A percentile compares a stretch with the other conserved stretches of the same genome.
Conservation (phyloP, 2,329 filamentous ascomycete genomes). For the Diaporthe amygdali region DNA sequence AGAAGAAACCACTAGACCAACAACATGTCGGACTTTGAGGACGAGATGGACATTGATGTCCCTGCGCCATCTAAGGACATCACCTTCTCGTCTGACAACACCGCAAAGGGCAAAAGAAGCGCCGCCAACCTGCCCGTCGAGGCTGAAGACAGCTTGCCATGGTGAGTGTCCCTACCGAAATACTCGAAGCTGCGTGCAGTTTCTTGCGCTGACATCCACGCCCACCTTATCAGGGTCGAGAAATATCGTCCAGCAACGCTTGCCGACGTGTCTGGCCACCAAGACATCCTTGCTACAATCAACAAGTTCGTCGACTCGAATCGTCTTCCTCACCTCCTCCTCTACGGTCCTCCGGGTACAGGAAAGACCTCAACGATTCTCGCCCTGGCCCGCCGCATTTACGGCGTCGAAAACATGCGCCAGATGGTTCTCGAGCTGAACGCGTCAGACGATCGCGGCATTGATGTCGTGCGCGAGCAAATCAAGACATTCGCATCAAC, state of each 20-base stretch:
- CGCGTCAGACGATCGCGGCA: conserved; percentile 94
- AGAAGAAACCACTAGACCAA: neutral
- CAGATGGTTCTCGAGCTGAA: conserved; percentile 99
- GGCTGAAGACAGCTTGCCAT: conserved; percentile 91
- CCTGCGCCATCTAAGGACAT: conserved; percentile 53
- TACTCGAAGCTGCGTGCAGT: neutral
- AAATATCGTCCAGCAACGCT: conserved; percentile 93
- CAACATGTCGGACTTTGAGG: conserved; percentile 64
- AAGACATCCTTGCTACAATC: conserved; percentile 96
- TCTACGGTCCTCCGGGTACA: conserved; percentile 95
- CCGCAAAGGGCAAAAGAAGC: conserved; percentile 85
- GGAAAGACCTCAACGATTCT: conserved; percentile 98
- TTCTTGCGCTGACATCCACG: neutral
- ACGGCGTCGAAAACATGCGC: conserved; percentile 88
- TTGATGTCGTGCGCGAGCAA: conserved; percentile 96
- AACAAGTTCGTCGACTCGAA: conserved; percentile 97
- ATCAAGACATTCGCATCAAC: conserved; percentile 99
- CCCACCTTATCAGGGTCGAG: conserved; percentile 72
- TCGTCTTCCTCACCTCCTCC: conserved; percentile 89
- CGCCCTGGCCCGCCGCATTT: conserved; percentile 90
- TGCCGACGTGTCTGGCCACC: conserved; percentile 92
- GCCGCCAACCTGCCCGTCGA: conserved; percentile 93
- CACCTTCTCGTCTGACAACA: conserved; percentile 75
- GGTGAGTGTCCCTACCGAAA: conserved; percentile 56
- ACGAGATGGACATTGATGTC: conserved; percentile 66